phyloP scores from a whole-genome alignment of 1,139 yeast species.

The Hansenula lynferdii region DNA sequence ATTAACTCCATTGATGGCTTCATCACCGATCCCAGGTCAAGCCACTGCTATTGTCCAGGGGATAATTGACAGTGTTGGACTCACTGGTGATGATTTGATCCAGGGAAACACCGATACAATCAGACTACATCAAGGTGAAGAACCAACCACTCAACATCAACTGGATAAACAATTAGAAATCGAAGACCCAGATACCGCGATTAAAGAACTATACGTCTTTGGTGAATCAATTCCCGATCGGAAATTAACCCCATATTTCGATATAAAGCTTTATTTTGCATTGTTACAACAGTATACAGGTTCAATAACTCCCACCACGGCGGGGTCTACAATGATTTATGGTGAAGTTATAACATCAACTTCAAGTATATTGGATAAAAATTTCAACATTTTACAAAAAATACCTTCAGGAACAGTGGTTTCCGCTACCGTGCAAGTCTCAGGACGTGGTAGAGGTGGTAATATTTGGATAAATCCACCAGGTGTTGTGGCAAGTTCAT shows the following conservation, averaged over 20 bases:
- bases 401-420: slow-evolving; percentile 70
- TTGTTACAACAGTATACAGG: slow-evolving; percentile 32
- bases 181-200: slow-evolving; percentile 49
- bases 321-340: slow-evolving; percentile 66
- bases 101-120: slow-evolving; percentile 53
- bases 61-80: slow-evolving; percentile 34
- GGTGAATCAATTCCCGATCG: slow-evolving; percentile 40
- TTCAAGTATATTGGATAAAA: slow-evolving; percentile 69
- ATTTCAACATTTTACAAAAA: slow-evolving; percentile 48
- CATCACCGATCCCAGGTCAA: slow-evolving; percentile 19
- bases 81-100: slow-evolving; percentile 35
- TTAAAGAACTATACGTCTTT: slow-evolving; percentile 45
- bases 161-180: slow-evolving; percentile 26
- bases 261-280: slow-evolving; percentile 51
- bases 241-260: slow-evolving; percentile 66
- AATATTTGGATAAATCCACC: slow-evolving; percentile 94
- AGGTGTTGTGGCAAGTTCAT: slow-evolving; percentile 85
- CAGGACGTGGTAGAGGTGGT: slow-evolving; percentile 94
- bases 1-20: slow-evolving; percentile 49
- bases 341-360: slow-evolving; percentile 93
- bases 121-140: slow-evolving; percentile 34
- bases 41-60: slow-evolving; percentile 10
- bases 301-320: slow-evolving; percentile 27
- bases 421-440: slow-evolving; percentile 63
- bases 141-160: slow-evolving; percentile 16